Percentiles rank a stretch among this genome's conserved stretches.
Evolutionary conservation across 805 yeast species (phyloP).

Genomic region (Spathaspora sp.): DNA sequence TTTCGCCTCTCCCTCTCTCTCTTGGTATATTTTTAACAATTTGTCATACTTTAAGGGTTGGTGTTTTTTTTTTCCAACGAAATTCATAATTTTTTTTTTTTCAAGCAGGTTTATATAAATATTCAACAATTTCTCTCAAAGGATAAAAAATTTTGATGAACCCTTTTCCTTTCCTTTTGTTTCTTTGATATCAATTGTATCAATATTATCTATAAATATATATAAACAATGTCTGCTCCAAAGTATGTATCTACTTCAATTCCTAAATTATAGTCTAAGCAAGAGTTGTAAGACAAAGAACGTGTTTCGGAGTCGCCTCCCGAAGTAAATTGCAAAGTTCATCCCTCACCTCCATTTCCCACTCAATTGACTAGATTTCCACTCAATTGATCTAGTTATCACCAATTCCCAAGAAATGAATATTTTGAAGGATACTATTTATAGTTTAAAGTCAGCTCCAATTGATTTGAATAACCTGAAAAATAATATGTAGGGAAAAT

Average conservation of each 20-base stretch:
- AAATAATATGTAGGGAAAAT: too few relatives aligned
- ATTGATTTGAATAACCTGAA: background rate
- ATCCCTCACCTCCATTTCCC: background rate
- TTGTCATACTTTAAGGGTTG: background rate
- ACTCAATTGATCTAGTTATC: background rate
- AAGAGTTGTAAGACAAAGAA: background rate
- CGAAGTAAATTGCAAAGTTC: background rate
- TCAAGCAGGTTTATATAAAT: background rate
- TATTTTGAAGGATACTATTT: too few relatives aligned
- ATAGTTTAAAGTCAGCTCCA: background rate
- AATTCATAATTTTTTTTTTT: background rate
- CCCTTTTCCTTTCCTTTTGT: background rate
- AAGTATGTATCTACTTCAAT: conserved; percentile 30
- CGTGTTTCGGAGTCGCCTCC: background rate
- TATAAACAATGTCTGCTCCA: conserved; percentile 35
- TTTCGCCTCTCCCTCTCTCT: background rate
- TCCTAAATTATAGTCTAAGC: background rate
- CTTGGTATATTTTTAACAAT: background rate
- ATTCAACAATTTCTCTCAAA: background rate
- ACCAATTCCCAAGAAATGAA: background rate
- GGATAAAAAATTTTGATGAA: background rate
- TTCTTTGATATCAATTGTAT: conserved; percentile 3
- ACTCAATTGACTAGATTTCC: background rate
- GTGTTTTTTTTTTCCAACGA: background rate
- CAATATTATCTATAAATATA: background rate